Conservation (phyloP, 179 eudicot species). For the Actinidia polygama region DNA sequence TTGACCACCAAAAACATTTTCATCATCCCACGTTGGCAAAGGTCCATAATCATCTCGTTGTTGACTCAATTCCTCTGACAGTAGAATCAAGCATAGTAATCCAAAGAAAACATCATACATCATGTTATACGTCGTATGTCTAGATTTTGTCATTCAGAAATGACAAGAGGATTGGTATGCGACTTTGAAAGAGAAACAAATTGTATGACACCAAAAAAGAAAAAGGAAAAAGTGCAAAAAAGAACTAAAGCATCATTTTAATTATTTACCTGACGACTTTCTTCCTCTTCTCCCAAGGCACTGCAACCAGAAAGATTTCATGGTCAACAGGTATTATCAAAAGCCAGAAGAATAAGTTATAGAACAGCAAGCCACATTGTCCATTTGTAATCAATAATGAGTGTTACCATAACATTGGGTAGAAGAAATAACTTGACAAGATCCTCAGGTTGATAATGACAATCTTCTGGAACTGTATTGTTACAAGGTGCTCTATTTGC, state of each 20-base stretch:
- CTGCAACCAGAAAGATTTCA: conserved; percentile 45
- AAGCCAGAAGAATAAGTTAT: background rate
- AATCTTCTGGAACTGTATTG: conserved; percentile 93
- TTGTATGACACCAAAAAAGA: conserved; percentile 54
- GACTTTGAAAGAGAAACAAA: background rate
- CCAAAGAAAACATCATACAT: background rate
- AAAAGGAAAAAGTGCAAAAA: conserved; percentile 12
- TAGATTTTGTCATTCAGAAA: background rate
- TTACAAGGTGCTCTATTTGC: conserved; percentile 63
- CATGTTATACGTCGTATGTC: background rate
- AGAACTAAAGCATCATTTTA: background rate
- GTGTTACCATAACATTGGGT: conserved; percentile 77
- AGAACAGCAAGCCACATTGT: background rate
- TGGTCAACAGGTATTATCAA: background rate
- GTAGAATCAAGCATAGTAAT: conserved; percentile 17
- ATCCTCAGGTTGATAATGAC: conserved; percentile 97
- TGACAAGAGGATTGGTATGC: background rate
- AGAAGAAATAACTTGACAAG: conserved; percentile 91
- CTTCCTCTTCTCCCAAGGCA: conserved; percentile 83
- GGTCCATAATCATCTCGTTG: conserved; percentile 41
- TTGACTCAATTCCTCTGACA: conserved; percentile 37
- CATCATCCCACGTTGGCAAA: conserved; percentile 58
- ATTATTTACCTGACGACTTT: conserved; percentile 50
- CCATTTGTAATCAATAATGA: background rate
- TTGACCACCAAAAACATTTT: conserved; percentile 41